A percentile compares a stretch with the other conserved stretches of the same genome.
Evolutionary conservation across 257 asterid genomes (phyloP).

Genomic region (Lantana camara): DNA sequence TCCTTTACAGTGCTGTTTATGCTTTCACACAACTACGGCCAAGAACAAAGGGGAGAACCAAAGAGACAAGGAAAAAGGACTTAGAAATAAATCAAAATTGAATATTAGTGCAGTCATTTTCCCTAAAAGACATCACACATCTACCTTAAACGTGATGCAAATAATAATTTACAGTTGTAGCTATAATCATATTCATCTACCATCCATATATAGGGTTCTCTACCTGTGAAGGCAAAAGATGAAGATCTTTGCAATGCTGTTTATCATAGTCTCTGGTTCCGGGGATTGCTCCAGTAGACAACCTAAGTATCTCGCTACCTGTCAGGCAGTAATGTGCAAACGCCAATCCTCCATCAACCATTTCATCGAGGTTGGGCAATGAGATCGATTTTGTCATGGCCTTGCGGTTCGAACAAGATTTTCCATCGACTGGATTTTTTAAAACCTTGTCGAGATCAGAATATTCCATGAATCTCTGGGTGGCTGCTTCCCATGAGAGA

Average conservation of each 20-base stretch:
- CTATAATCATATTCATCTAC: slow-evolving; percentile 56
- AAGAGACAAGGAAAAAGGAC: not conserved
- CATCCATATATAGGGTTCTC: slow-evolving; percentile 95
- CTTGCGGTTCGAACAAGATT: slow-evolving; percentile 30
- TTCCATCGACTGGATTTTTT: slow-evolving; percentile 28
- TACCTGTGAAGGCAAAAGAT: slow-evolving; percentile 79
- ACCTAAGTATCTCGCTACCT: slow-evolving; percentile 82
- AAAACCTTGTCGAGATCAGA: slow-evolving; percentile 79
- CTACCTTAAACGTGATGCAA: slow-evolving; percentile 30
- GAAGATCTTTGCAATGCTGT: slow-evolving; percentile 81
- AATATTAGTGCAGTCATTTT: not conserved
- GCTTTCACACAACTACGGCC: slow-evolving; percentile 13
- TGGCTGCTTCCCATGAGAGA: slow-evolving; percentile 99
- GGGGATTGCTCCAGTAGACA: slow-evolving; percentile 89
- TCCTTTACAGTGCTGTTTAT: not conserved
- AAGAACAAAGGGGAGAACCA: not conserved
- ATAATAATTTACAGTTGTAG: slow-evolving; percentile 42
- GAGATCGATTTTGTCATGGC: slow-evolving; percentile 58
- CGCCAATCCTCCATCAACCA: slow-evolving; percentile 90
- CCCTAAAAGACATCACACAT: slow-evolving; percentile 13
- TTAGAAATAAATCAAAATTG: slow-evolving; percentile 16
- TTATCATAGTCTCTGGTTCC: slow-evolving; percentile 73
- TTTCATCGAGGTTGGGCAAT: slow-evolving; percentile 60
- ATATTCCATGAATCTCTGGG: slow-evolving; percentile 83
- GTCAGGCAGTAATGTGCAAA: slow-evolving; percentile 88